A percentile compares a stretch with the other conserved stretches of the same genome.
Conservation (phyloP, 2,329 filamentous ascomycete genomes). For the Alternaria panax region DNA sequence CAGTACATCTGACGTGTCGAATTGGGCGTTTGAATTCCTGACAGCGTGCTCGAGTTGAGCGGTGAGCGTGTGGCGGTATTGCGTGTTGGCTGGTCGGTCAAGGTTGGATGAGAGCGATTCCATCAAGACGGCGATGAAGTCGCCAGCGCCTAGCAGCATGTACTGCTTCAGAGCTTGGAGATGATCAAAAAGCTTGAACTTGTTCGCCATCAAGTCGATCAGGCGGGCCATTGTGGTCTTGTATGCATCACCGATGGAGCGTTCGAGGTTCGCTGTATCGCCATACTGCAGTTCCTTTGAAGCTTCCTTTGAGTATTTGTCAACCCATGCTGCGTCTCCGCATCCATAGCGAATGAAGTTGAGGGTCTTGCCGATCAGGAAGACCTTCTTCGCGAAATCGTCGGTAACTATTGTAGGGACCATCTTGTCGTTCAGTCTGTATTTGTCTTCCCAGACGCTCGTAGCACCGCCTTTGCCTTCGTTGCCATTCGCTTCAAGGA, state of each 20-base stretch:
- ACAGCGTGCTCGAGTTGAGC: constrained; percentile 98
- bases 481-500: constrained; percentile 51
- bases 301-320: constrained; percentile 89
- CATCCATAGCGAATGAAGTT: constrained; percentile 98
- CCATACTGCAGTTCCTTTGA: constrained; percentile 93
- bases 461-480: constrained; percentile 67
- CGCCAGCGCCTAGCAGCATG: constrained; percentile 90
- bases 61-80: constrained; percentile 95
- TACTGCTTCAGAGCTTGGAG: constrained; percentile 92
- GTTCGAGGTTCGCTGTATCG: constrained; percentile 88
- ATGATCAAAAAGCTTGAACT: constrained; percentile 94
- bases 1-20: constrained; percentile 89
- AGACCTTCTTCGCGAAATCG: constrained; percentile 95
- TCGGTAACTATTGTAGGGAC: constrained; percentile 91
- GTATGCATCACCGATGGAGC: constrained; percentile 95
- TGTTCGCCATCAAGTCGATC: constrained; percentile 90
- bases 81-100: constrained; percentile 92
- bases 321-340: constrained; percentile 92
- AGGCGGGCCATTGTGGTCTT: constrained; percentile 97
- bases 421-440: constrained; percentile 83
- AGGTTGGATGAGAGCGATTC: constrained; percentile 92
- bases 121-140: constrained; percentile 97
- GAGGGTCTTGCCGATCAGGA: constrained; percentile 94
- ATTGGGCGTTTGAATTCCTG: constrained; percentile 95
- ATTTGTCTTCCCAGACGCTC: constrained; percentile 98